Percentiles rank a stretch among this genome's conserved stretches.
Evolutionary conservation across 73 alveolate genomes (phyloP).

Genomic region (Tetrahymena thermophila): DNA sequence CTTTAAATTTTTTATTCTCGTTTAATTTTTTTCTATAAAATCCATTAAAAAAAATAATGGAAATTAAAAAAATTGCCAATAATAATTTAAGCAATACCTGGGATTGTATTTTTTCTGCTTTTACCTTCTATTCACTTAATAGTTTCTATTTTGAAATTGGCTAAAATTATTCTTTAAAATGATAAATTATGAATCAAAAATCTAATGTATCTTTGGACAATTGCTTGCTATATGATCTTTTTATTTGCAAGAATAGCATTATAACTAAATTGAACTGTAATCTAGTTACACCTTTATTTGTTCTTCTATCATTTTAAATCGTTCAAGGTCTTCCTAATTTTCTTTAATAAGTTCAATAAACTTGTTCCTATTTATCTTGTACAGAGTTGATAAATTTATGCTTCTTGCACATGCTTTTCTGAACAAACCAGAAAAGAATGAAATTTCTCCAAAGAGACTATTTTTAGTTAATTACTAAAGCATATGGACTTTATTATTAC

Average conservation of each 20-base stretch:
- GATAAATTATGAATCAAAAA: not conserved
- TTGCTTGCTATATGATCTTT: not conserved
- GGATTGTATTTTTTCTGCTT: not conserved
- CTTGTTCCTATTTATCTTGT: slow-evolving; percentile 1
- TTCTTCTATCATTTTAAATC: not conserved
- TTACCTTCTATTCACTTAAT: not conserved
- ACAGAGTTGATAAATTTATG: slow-evolving; percentile 11
- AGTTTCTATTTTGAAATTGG: not conserved
- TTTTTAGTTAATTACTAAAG: not conserved
- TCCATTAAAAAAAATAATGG: too few species aligned
- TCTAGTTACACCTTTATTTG: not conserved
- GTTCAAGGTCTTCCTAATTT: slow-evolving; percentile 18
- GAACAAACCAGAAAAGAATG: slow-evolving; percentile 25
- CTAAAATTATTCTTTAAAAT: not conserved
- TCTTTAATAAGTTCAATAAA: slow-evolving; percentile 2
- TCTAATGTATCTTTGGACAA: not conserved
- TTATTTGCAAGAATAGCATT: not conserved
- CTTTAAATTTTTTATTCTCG: too few species aligned
- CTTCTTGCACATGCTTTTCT: slow-evolving; percentile 19
- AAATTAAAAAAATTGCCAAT: too few species aligned
- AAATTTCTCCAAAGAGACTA: slow-evolving; percentile 13
- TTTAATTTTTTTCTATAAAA: too few species aligned
- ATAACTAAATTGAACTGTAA: not conserved
- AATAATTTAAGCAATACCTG: not conserved
- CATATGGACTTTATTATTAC: not conserved